Evolutionary conservation across 106 monocot genomes (phyloP).

Genomic region (Acanthochlamys bracteata): DNA sequence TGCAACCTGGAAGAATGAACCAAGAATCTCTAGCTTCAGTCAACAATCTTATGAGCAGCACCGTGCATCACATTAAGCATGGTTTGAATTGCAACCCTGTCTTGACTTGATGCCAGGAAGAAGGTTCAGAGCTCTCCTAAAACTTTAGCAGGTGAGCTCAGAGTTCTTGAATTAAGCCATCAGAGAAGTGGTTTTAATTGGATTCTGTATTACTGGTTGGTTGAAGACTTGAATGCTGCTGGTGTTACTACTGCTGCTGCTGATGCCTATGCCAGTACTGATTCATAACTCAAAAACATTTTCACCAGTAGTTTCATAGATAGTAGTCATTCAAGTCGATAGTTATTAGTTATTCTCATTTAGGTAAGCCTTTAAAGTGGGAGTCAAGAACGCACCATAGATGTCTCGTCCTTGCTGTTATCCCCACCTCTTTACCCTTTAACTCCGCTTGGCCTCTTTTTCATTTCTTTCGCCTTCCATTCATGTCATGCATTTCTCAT

Average conservation of each 20-base stretch:
- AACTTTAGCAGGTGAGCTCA: slow-evolving; percentile 13
- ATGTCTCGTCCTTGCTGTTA: slow-evolving; percentile 29
- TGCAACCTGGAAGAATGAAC: slow-evolving; percentile 67
- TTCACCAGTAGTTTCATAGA: background rate
- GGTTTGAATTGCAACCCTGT: slow-evolving; percentile 60
- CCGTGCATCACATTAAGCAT: slow-evolving; percentile 80
- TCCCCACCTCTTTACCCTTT: background rate
- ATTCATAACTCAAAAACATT: slow-evolving; percentile 12
- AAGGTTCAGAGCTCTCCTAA: background rate
- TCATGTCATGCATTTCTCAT: no score
- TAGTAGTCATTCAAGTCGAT: background rate
- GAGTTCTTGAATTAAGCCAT: slow-evolving; percentile 39
- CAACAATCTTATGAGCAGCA: slow-evolving; percentile 64
- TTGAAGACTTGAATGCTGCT: slow-evolving; percentile 38
- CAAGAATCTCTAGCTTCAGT: slow-evolving; percentile 71
- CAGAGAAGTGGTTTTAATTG: slow-evolving; percentile 19
- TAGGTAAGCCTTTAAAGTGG: slow-evolving; percentile 32
- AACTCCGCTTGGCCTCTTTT: background rate
- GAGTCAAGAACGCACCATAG: slow-evolving; percentile 96
- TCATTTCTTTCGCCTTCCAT: background rate
- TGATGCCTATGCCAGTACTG: slow-evolving; percentile 14
- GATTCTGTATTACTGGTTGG: slow-evolving; percentile 23
- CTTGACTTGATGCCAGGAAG: no score
- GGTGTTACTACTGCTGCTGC: slow-evolving; percentile 11
- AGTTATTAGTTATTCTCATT: slow-evolving; percentile 10